Evolutionary conservation across 805 yeast species (phyloP).

Genomic region (Pichia rugopelliculosa): DNA sequence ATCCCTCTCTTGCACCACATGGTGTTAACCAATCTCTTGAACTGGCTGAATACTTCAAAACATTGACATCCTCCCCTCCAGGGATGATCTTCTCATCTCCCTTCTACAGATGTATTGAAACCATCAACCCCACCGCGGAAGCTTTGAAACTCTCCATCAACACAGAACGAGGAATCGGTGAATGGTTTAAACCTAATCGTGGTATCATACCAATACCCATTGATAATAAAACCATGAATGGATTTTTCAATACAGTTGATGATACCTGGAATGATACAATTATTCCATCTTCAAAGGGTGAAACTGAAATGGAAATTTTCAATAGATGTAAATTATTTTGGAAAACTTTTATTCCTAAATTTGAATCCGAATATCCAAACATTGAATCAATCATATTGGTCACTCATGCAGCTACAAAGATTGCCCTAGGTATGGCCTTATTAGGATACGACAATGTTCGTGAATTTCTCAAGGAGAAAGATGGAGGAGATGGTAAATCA

Average conservation of each 20-base stretch:
- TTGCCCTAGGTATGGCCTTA: constrained; percentile 76
- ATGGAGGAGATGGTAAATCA: constrained; percentile 32
- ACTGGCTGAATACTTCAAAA: constrained; percentile 50
- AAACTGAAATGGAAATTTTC: constrained; percentile 63
- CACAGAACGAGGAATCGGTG: constrained; percentile 82
- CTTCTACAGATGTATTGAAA: constrained; percentile 83
- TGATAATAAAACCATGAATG: constrained; percentile 36
- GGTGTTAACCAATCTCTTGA: constrained; percentile 86
- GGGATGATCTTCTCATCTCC: constrained; percentile 74
- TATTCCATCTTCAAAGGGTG: constrained; percentile 63
- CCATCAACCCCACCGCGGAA: constrained; percentile 63
- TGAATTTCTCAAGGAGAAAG: constrained; percentile 42
- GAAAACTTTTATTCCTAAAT: constrained; percentile 45
- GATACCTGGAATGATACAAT: constrained; percentile 42
- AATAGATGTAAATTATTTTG: constrained; percentile 52
- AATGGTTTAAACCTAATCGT: constrained; percentile 79
- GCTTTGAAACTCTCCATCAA: constrained; percentile 49
- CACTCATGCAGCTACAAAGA: constrained; percentile 91
- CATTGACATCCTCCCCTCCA: constrained; percentile 31
- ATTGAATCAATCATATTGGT: constrained; percentile 61
- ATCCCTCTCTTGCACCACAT: constrained; percentile 80
- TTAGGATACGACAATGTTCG: constrained; percentile 44
- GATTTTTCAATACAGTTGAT: constrained; percentile 46
- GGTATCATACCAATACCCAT: constrained; percentile 67
- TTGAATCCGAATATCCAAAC: constrained; percentile 52